Conservation (phyloP, 2,329 filamentous ascomycete genomes). For the Aspergillus sp. region DNA sequence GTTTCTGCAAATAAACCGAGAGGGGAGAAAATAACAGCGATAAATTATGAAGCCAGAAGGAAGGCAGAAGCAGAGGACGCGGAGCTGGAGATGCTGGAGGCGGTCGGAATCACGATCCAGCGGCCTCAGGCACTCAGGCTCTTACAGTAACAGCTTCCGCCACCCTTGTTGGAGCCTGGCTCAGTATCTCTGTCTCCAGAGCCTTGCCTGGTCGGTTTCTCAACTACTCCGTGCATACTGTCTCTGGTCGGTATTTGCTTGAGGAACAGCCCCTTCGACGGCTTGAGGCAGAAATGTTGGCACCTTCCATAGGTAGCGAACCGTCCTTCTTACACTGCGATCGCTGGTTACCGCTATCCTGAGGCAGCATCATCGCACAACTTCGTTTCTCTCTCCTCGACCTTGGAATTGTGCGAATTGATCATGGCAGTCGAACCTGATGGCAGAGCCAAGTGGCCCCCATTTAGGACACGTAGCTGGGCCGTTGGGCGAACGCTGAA, state of each 20-base stretch:
- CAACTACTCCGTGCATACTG: not conserved
- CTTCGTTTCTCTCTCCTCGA: not conserved
- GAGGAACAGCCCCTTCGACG: not conserved
- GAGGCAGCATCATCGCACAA: not conserved
- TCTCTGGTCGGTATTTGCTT: not conserved
- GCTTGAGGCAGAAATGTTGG: not conserved
- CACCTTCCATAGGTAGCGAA: not conserved
- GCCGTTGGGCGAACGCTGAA: not conserved
- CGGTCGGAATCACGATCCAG: slow-evolving; percentile 14
- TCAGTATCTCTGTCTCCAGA: no score
- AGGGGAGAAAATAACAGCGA: slow-evolving; percentile 15
- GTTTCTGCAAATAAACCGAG: slow-evolving; percentile 7
- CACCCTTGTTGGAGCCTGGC: not conserved
- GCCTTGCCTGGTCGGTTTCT: not conserved
- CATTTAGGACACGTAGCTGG: slow-evolving; percentile 1
- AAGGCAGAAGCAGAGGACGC: slow-evolving; percentile 15
- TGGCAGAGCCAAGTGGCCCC: not conserved
- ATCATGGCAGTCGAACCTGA: not conserved
- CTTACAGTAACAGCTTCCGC: slow-evolving; percentile 5
- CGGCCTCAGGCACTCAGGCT: not conserved
- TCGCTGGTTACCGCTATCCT: not conserved
- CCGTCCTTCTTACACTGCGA: not conserved
- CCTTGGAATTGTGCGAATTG: not conserved
- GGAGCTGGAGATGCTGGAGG: slow-evolving; percentile 16
- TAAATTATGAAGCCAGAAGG: slow-evolving; percentile 26